Evolutionary conservation across 768 basidiomycete species (phyloP), one percentile per base, ranked within the genome.

Genomic region (Xerocomellus amylosporus): DNA sequence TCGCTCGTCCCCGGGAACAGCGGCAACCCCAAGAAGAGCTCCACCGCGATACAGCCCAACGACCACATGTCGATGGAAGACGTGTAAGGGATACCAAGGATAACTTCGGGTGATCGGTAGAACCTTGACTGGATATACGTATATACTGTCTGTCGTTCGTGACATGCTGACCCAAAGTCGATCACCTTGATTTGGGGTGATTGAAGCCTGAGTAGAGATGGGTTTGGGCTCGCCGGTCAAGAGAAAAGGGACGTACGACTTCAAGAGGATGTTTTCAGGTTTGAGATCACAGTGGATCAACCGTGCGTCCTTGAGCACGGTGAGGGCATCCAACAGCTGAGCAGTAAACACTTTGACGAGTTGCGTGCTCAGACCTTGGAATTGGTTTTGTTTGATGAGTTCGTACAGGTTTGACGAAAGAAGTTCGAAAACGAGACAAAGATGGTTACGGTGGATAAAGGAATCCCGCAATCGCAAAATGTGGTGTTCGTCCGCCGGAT

Each of bases 21-120:
- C 8, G 97, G 97, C 49, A 99, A 70, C 8, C 97, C 97, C 43
- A 98, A 77, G 80, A 98, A 99, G 37, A 98, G 83, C 69, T 99
- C 97, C 28, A 98, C 96, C 6, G 95, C 97, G 56, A 99, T 99
- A 67, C 97, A 98, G 4, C 97, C 97, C 55, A 99, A 74, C 17
- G 92, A 95, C 97, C 97, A 99, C 94, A 99, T 98, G 71, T 99
- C 97, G 73, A 99, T 98, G 12, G 92, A 79, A 12, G 93, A 86
- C 22, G 88, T 95, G 71, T 99, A 98, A 13, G 94, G 86, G 70
- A 98, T 86, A 14, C 94, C 94, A 24, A 99, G 79, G 28, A 99
- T 79, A 17, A 99, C 97, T 74, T 99, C 97, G 13, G 97, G 97
- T 2, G 93, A 96, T 41, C 97, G 90, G 71, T 99, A 99, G 76